phyloP scores from a whole-genome alignment of 441 rosid species.

The Corymbia citriodora region DNA sequence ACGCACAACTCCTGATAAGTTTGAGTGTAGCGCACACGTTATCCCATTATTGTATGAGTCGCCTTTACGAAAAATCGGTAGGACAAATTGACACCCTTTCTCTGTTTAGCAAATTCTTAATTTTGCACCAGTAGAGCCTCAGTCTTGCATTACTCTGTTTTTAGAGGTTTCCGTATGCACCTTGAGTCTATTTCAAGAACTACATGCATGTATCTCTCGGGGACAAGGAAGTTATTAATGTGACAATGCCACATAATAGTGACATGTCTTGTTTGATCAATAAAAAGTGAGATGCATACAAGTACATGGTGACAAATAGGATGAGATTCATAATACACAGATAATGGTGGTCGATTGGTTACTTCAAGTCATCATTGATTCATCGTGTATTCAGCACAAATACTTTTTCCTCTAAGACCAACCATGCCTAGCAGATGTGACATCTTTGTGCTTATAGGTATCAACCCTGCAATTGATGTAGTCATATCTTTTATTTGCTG shows the following conservation, averaged over 20 bases:
- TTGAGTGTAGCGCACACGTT: neutral
- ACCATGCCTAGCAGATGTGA: neutral
- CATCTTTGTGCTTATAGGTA: neutral
- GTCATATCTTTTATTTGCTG: too few species aligned
- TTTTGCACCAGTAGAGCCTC: neutral
- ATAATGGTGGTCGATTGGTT: neutral
- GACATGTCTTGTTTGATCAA: neutral
- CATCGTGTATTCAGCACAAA: neutral
- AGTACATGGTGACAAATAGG: neutral
- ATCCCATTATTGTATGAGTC: neutral
- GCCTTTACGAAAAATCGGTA: neutral
- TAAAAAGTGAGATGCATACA: neutral
- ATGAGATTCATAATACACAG: neutral
- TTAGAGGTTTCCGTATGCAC: neutral
- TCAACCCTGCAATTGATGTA: neutral
- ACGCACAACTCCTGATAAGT: neutral
- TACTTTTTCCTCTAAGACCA: neutral
- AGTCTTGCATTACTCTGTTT: neutral
- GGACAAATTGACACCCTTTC: neutral
- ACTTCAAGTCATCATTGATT: neutral
- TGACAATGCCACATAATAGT: fast-evolving
- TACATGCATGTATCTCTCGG: neutral
- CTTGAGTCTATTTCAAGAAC: neutral
- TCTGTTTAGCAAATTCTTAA: neutral
- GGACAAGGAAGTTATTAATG: neutral